Evolutionary conservation across 257 asterid genomes (phyloP).

Genomic region (Coffea eugenioides): DNA sequence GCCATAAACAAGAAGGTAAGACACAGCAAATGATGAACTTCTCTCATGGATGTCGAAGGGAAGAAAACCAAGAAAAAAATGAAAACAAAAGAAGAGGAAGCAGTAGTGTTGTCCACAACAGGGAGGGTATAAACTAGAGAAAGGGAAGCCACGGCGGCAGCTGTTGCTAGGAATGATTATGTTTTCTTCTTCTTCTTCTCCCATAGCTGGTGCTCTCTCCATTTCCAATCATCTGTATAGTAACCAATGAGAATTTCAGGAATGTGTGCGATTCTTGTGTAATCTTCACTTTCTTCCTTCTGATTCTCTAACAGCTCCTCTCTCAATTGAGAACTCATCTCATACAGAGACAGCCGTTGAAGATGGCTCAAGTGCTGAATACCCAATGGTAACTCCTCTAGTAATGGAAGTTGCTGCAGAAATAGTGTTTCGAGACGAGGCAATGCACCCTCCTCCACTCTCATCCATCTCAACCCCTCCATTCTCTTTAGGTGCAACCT

Average conservation of each 20-base stretch:
- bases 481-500: conserved; percentile 8
- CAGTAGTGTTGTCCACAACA: too few relatives aligned
- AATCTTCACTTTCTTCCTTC: neutral
- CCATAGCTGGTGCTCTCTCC: neutral
- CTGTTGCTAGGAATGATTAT: neutral
- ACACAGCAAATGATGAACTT: too few relatives aligned
- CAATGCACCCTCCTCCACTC: conserved; percentile 32
- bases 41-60: too few relatives aligned
- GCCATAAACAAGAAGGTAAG: too few relatives aligned
- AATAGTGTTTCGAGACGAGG: conserved; percentile 1
- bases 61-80: too few relatives aligned
- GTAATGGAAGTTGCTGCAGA: neutral
- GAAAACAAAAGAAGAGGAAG: too few relatives aligned
- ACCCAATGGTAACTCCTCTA: conserved; percentile 12
- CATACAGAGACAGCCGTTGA: neutral
- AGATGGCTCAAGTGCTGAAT: neutral
- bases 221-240: neutral
- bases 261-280: neutral
- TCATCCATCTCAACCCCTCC: conserved; percentile 16
- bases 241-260: neutral
- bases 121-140: too few relatives aligned
- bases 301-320: neutral
- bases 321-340: neutral
- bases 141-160: too few relatives aligned
- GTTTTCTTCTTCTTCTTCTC: neutral